Conservation (phyloP, 106 monocot genomes). For the Dendrobium huoshanense region DNA sequence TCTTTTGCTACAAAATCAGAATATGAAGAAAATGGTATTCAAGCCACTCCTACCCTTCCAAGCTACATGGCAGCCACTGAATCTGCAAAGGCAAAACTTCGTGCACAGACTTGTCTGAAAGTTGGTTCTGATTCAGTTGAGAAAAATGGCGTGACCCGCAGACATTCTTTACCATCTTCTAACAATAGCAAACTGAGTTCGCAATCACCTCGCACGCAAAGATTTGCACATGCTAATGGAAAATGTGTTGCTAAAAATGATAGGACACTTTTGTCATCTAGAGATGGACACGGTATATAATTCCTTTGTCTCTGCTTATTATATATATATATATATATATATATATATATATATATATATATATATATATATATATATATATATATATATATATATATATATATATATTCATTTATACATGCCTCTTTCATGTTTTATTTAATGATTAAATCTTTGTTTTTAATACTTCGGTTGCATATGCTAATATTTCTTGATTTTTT, state of each 20-base stretch:
- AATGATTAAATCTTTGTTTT: background rate
- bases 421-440: background rate
- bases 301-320: background rate
- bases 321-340: background rate
- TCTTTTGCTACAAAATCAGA: conserved; percentile 67
- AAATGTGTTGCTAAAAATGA: conserved; percentile 27
- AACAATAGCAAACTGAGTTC: conserved; percentile 56
- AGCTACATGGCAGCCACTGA: conserved; percentile 82
- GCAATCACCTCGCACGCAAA: conserved; percentile 47
- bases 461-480: background rate
- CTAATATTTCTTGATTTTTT: background rate
- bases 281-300: conserved; percentile 41
- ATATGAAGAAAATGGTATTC: conserved; percentile 43
- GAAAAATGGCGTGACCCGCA: conserved; percentile 47
- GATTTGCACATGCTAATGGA: conserved; percentile 21
- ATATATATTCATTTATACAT: background rate
- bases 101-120: conserved; percentile 56
- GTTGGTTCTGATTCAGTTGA: conserved; percentile 57
- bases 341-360: background rate
- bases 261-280: conserved; percentile 37
- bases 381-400: background rate
- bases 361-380: background rate
- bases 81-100: conserved; percentile 76
- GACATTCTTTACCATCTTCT: conserved; percentile 74
- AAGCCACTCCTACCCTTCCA: conserved; percentile 51